A percentile compares a stretch with the other conserved stretches of the same genome.
Conservation (phyloP, 2,329 filamentous ascomycete genomes). For the Elsinoe fawcettii region DNA sequence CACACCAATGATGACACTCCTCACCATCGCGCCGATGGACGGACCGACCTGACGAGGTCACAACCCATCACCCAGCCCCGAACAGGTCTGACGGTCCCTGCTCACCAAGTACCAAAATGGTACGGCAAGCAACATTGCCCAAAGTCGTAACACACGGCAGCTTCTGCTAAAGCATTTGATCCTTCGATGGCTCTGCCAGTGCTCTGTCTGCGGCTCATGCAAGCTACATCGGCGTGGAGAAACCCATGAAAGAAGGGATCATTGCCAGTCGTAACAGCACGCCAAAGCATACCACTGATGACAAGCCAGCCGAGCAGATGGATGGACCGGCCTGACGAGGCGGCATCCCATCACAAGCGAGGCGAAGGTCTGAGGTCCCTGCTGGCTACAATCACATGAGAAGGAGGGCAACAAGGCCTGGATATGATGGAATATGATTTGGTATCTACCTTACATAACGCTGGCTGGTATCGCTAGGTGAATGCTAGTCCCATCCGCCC, state of each 20-base stretch:
- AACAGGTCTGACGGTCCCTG: not conserved
- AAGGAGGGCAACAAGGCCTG: not conserved
- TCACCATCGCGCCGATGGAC: not conserved
- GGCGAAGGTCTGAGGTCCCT: not conserved
- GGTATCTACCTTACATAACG: not conserved
- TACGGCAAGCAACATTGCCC: too few relatives aligned
- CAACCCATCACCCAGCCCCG: not conserved
- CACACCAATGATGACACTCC: not conserved
- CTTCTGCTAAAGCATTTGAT: too few relatives aligned
- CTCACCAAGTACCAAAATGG: not conserved
- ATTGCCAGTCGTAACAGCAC: not conserved
- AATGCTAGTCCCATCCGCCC: conserved; percentile 9
- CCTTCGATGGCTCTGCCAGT: too few relatives aligned
- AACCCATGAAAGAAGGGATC: too few relatives aligned
- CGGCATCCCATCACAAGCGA: conserved; percentile 2
- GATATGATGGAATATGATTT: not conserved
- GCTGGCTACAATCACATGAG: not conserved
- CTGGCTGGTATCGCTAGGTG: not conserved
- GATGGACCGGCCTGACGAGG: not conserved
- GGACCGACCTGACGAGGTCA: not conserved
- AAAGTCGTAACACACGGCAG: too few relatives aligned
- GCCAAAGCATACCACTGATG: not conserved
- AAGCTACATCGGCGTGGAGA: too few relatives aligned
- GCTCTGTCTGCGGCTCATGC: too few relatives aligned
- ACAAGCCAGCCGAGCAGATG: not conserved